Percentiles rank a stretch among this genome's conserved stretches.
phyloP scores from a whole-genome alignment of 192 early-diverging fungal genomes.

The Coemansia sp. region DNA sequence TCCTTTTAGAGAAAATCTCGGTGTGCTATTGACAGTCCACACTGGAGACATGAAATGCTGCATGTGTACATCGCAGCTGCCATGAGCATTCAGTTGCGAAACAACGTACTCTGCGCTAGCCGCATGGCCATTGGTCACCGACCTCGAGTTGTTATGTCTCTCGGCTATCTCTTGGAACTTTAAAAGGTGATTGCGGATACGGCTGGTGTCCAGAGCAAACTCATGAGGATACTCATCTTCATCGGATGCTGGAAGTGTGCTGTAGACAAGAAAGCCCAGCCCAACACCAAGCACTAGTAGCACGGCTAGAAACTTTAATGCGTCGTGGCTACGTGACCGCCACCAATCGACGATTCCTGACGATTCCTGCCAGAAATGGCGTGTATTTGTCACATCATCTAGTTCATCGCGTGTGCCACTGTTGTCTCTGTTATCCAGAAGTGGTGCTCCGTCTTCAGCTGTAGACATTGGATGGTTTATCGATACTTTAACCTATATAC shows the following conservation, averaged over 20 bases:
- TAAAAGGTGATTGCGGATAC: slow-evolving; percentile 33
- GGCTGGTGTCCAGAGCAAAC: slow-evolving; percentile 38
- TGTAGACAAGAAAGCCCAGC: slow-evolving; percentile 49
- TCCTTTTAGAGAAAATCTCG: slow-evolving; percentile 15
- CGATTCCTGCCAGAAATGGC: background rate
- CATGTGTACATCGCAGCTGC: slow-evolving; percentile 37
- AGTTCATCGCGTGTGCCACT: background rate
- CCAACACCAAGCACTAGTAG: slow-evolving; percentile 36
- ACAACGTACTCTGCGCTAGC: slow-evolving; percentile 48
- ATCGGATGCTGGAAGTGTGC: slow-evolving; percentile 49
- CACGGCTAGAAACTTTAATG: slow-evolving; percentile 28
- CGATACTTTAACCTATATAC: too few species aligned
- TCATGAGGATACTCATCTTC: slow-evolving; percentile 42
- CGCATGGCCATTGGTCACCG: slow-evolving; percentile 42
- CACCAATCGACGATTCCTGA: slow-evolving; percentile 24
- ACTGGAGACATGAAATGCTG: slow-evolving; percentile 51
- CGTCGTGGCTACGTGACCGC: slow-evolving; percentile 29
- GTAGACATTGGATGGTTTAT: slow-evolving; percentile 7
- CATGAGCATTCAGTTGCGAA: slow-evolving; percentile 19
- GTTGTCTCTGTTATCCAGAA: background rate
- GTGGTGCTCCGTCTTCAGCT: slow-evolving; percentile 6
- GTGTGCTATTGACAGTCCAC: slow-evolving; percentile 25
- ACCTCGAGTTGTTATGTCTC: slow-evolving; percentile 46
- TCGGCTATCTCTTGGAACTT: slow-evolving; percentile 40
- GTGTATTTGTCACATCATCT: background rate